Conservation (phyloP, 192 early-diverging fungal species). For the Linnemannia exigua region DNA sequence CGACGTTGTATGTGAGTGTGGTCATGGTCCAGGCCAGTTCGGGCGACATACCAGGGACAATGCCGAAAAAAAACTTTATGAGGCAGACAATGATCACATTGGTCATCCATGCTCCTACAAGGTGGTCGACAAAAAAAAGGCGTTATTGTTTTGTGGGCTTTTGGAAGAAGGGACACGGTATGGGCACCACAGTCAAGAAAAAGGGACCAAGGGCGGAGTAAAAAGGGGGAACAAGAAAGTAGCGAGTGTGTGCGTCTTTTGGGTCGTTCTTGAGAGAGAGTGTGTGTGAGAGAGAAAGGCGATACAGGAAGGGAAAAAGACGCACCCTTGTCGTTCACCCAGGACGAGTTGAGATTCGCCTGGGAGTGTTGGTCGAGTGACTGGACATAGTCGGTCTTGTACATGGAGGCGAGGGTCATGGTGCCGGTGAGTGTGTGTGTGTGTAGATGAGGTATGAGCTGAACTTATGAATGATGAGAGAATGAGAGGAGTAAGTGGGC, state of each 20-base stretch:
- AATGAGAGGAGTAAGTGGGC: background rate
- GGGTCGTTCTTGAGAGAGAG: background rate
- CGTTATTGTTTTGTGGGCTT: background rate
- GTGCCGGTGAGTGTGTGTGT: background rate
- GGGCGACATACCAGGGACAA: conserved; percentile 92
- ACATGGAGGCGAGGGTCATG: conserved; percentile 55
- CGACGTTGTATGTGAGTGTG: conserved; percentile 90
- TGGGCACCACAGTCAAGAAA: background rate
- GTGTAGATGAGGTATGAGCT: background rate
- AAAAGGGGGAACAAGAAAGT: background rate
- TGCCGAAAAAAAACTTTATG: conserved; percentile 82
- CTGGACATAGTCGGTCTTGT: conserved; percentile 57
- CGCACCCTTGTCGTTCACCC: conserved; percentile 71
- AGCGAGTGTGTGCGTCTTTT: background rate
- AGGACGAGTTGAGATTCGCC: conserved; percentile 70
- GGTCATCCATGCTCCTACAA: conserved; percentile 91
- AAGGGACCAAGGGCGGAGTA: background rate
- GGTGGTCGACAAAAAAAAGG: background rate
- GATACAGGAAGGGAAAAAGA: background rate
- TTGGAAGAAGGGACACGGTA: background rate
- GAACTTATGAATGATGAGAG: too few species aligned
- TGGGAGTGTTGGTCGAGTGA: conserved; percentile 65
- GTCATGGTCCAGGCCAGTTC: conserved; percentile 98
- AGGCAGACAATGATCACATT: conserved; percentile 84
- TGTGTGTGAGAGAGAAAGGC: too few species aligned